Evolutionary conservation across 306 rosid species (phyloP).

Genomic region (Cucurbita argyrosperma): DNA sequence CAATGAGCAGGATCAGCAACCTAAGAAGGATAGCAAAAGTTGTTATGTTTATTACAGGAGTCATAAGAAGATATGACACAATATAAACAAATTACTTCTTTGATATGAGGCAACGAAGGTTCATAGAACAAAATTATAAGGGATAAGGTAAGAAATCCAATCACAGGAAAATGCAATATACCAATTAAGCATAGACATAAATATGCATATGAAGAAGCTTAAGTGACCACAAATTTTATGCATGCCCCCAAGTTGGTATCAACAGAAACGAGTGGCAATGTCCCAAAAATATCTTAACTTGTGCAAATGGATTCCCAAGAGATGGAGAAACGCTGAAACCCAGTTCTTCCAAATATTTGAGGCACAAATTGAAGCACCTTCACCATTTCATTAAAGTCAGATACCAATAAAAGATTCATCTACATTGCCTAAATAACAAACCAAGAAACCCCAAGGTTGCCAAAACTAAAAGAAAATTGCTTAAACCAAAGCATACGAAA

Average conservation of each 20-base stretch:
- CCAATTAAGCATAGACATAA: neutral
- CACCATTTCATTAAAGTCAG: neutral
- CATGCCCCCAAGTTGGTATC: neutral
- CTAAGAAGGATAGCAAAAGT: slow-evolving; percentile 27
- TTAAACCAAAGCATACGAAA: neutral
- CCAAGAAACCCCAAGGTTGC: neutral
- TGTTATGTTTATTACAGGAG: neutral
- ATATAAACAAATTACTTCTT: neutral
- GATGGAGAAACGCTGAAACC: neutral
- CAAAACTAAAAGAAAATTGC: neutral
- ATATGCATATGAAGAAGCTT: neutral
- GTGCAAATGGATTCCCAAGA: neutral
- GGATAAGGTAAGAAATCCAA: neutral
- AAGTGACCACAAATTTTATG: neutral
- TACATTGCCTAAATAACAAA: neutral
- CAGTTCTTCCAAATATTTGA: neutral
- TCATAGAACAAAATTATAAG: neutral
- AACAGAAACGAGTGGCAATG: neutral
- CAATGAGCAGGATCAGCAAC: slow-evolving; percentile 85
- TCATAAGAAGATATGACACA: neutral
- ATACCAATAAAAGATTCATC: neutral
- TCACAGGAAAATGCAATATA: neutral
- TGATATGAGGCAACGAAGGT: neutral
- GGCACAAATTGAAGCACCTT: neutral
- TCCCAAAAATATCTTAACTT: neutral